These are phyloP conservation scores for Pisolithus marmoratus DNA, from an alignment of 768 basidiomycete genomes.

Conservation along the genomic window DNA sequence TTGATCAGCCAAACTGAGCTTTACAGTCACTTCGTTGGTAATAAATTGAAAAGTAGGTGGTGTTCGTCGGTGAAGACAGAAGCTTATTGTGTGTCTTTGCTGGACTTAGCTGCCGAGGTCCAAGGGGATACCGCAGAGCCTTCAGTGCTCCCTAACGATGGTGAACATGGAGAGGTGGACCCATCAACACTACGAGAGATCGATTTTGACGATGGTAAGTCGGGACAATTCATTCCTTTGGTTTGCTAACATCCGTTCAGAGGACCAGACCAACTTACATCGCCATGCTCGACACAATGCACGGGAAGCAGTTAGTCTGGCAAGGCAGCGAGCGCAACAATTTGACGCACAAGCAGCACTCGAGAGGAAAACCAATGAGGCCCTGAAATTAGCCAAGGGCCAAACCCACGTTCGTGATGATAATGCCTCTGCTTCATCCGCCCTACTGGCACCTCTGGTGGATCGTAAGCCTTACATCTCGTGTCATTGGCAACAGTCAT, in stretches of 20 bases:
- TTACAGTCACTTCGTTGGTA: slow-evolving; percentile 98
- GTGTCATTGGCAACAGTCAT: background rate
- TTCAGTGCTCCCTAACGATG: slow-evolving; percentile 47
- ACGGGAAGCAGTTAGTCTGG: slow-evolving; percentile 78
- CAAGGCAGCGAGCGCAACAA: slow-evolving; percentile 70
- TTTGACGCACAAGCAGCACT: slow-evolving; percentile 84
- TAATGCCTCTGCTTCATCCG: slow-evolving; percentile 35
- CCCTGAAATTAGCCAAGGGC: slow-evolving; percentile 59
- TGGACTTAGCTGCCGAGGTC: slow-evolving; percentile 60
- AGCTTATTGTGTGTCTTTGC: slow-evolving; percentile 9
- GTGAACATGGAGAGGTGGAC: slow-evolving; percentile 52
- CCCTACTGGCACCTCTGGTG: slow-evolving; percentile 46
- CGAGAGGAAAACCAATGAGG: slow-evolving; percentile 78
- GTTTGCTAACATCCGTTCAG: slow-evolving; percentile 34
- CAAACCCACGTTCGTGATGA: slow-evolving; percentile 39
- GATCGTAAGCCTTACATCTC: slow-evolving; percentile 50
- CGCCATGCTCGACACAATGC: slow-evolving; percentile 85
- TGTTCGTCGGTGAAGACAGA: slow-evolving; percentile 9
- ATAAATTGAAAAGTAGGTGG: slow-evolving; percentile 81
- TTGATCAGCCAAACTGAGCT: slow-evolving; percentile 98
- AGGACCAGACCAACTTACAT: slow-evolving; percentile 82
- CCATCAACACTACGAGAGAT: slow-evolving; percentile 57
- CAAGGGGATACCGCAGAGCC: slow-evolving; percentile 52
- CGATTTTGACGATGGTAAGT: slow-evolving; percentile 86
- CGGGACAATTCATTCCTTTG: background rate